Base-by-base conservation (phyloP, 352 stramenopile species). In the Phytophthora pseudosyringae region DNA sequence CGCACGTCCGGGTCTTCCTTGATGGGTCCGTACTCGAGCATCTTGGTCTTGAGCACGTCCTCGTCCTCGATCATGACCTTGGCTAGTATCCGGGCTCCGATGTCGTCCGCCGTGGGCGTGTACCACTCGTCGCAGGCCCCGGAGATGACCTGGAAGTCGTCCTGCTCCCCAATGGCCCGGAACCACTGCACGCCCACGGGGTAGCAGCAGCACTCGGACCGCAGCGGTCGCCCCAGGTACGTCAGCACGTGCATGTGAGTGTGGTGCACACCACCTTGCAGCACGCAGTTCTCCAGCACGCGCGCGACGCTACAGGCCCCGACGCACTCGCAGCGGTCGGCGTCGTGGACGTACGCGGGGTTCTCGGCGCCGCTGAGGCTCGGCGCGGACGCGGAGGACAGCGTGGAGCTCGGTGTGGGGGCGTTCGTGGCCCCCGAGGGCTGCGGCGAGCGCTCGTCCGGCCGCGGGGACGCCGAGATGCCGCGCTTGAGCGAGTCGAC, bases 211-310 rank as follows among this genome's bases (percentile, higher is more conserved):
- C 66, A 86, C 5, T 83, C 72, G 2, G 66, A 75, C 18, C 75
- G 75, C 50, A 94, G 56, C 15, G 86, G 86, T 5, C 76, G 74
- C 10, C 86, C 86, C 16, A 93, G 46, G 59, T 87, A 89, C 59
- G 86, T 93, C 21, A 91, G 69, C 41, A 93, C 64, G 57, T 93
- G 86, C 67, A 93, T 77, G 59, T 95, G 82, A 31, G 86, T 91
- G 76, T 95, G 86, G 70, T 95, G 86, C 49, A 93, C 75, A 63
- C 86, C 84, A 67, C 84, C 84, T 70, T 95, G 86, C 21, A 95
- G 59, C 45, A 86, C 80, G 43, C 83, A 90, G 41, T 88, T 78
- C 43, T 92, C 81, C 3, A 95, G 75, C 21, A 95, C 78, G 46
- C 74, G 75, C 10, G 71, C 43, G n/a, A 92, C 84, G 45, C 72